Evolutionary conservation across 2,329 filamentous ascomycete species (phyloP), one percentile per base, ranked within the genome.

Genomic region (Penicillium brevicompactum): DNA sequence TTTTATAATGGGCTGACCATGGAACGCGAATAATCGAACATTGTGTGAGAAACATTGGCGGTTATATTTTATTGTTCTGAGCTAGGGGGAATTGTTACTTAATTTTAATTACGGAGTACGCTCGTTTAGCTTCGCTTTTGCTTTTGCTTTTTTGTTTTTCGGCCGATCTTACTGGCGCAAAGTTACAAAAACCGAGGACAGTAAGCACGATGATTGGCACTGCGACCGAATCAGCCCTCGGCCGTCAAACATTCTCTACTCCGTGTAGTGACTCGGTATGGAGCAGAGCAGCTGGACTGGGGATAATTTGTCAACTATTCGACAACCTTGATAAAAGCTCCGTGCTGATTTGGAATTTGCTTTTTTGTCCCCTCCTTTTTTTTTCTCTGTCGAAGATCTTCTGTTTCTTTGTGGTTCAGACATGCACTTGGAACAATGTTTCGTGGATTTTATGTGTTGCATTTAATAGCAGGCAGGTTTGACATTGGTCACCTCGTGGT

Each of bases 401-500:
- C 21, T 14, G n/a, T 51, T 49, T 45, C 24, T 53, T 62, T 56
- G 44, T 60, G 45, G 41, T 55, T 43, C 43, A 57, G 37, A 57
- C 46, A 58, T 46, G 47, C 31, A 37, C 32, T 53, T 43, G 51
- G 34, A 37, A 37, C 55, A 37, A 44, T 44, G 24, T 18, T 45
- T 58, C 49, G 44, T 54, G 49, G 53, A 44, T 6, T 11, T 6
- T 46, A 24, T 27, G 10, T 13, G 30, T 38, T 9, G 24, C 9
- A 40, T 14, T 16, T 27, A 58, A 46, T n/a, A 16, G 27, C 31
- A 45, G 59, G 40, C 56, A 49, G 30, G 55, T 64, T 63, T 52
- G 32, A 61, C 57, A 60, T 53, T 50, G 14, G 18, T 50, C n/a
- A 32, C 61, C 61, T 64, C 61, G 61, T 64, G 61, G 61, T 51